Conservation (phyloP, 1,139 yeast genomes). For the Blastobotrys capitulatus region DNA sequence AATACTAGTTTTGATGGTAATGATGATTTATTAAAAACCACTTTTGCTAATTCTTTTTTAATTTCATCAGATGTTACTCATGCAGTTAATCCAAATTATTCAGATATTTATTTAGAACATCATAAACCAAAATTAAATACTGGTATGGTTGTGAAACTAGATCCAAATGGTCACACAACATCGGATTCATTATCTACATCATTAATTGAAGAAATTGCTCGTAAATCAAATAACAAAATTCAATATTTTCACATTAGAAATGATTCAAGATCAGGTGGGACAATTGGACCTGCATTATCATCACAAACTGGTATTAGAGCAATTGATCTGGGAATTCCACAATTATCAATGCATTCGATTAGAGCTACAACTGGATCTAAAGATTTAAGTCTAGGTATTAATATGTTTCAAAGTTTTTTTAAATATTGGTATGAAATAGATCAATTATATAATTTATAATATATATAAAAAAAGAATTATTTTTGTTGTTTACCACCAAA, state of each 20-base stretch:
- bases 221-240: conserved; percentile 46
- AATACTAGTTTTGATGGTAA: conserved; percentile 44
- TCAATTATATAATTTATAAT: conserved; percentile 10
- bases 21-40: conserved; percentile 36
- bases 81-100: conserved; percentile 88
- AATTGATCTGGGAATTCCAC: conserved; percentile 72
- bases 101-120: conserved; percentile 51
- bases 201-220: conserved; percentile 53
- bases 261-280: conserved; percentile 70
- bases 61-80: conserved; percentile 92
- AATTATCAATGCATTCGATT: conserved; percentile 75
- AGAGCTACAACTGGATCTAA: conserved; percentile 68
- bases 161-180: conserved; percentile 66
- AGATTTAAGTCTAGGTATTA: conserved; percentile 62
- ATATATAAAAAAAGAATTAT: conserved; percentile 1
- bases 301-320: conserved; percentile 67
- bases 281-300: conserved; percentile 70
- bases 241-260: conserved; percentile 55
- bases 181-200: conserved; percentile 63
- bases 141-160: conserved; percentile 61
- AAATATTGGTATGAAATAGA: conserved; percentile 44
- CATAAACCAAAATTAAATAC: conserved; percentile 70
- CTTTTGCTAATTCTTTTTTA: conserved; percentile 61
- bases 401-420: conserved; percentile 61
- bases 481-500: conserved; percentile 54